Evolutionary conservation across 73 alveolate species (phyloP).

Genomic region (Paramecium octaurelia): DNA sequence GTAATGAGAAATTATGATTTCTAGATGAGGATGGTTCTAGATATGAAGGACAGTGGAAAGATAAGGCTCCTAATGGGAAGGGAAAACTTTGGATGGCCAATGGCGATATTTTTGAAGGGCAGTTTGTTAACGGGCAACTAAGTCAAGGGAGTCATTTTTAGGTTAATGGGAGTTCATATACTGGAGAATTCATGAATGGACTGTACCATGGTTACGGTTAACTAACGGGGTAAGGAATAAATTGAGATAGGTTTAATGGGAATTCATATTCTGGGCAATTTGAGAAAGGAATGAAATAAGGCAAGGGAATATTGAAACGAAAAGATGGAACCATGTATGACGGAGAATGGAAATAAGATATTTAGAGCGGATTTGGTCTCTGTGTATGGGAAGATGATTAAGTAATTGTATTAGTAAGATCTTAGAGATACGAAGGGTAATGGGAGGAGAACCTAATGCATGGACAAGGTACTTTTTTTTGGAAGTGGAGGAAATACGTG

Average conservation of each 20-base stretch:
- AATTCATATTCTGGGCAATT: slow-evolving; percentile 65
- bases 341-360: slow-evolving; percentile 72
- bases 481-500: slow-evolving; percentile 93
- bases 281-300: slow-evolving; percentile 73
- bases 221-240: neutral
- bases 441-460: slow-evolving; percentile 71
- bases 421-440: slow-evolving; percentile 38
- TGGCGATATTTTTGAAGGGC: slow-evolving; percentile 65
- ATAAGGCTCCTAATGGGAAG: slow-evolving; percentile 54
- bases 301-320: slow-evolving; percentile 63
- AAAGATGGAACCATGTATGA: slow-evolving; percentile 60
- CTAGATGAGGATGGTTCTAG: slow-evolving; percentile 46
- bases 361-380: slow-evolving; percentile 81
- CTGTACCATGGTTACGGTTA: slow-evolving; percentile 67
- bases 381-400: slow-evolving; percentile 88
- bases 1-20: neutral
- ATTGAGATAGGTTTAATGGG: slow-evolving; percentile 65
- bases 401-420: neutral
- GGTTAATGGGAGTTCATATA: slow-evolving; percentile 51
- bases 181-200: slow-evolving; percentile 66
- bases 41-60: slow-evolving; percentile 61
- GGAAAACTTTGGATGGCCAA: slow-evolving; percentile 61
- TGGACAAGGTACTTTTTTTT: slow-evolving; percentile 85
- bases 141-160: slow-evolving; percentile 41
- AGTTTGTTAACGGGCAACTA: slow-evolving; percentile 44